Evolutionary conservation across 108 stramenopile species (phyloP), one percentile per base, ranked within the genome.

Genomic region (Craspedostauros australis): DNA sequence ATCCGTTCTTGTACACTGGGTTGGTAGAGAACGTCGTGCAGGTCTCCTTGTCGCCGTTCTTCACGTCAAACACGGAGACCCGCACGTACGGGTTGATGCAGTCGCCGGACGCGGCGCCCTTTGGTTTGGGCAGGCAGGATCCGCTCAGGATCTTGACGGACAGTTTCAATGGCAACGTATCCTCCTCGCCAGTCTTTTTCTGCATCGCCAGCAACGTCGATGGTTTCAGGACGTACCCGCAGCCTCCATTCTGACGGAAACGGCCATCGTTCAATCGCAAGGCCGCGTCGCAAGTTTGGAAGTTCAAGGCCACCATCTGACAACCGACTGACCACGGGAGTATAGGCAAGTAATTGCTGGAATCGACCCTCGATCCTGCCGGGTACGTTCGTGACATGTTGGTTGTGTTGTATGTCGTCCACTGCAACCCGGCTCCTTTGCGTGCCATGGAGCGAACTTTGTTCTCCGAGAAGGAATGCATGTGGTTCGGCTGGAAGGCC

Each of bases 211-310:
- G 45, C 4, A 83, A 22, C 37, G 64, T 70, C 8, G 53, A 32
- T 2, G 95, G 84, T 62, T 97, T 97, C 2, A 80, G 66, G 4
- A 99, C 85, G 64, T 99, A 99, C 1, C 98, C 98, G 37, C 93
- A 93, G 20, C 72, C 75, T 2, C 95, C 96, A 70, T 96, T 98
- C 57, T 95, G 76, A 15, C 84, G 68, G 60, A 96, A 98, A 7
- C 86, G 65, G 4, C 95, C 97, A 71, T 93, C 86, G 60, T 98
- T 96, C 7, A 95, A 49, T 29, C 67, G 64, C 72, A 95, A 70
- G 14, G 84, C 59, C 8, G 72, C 52, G 58, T 91, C 91, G 26
- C 55, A 43, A 0, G 94, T 95, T 68, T 98, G 97, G 54, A 89
- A 95, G 66, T 98, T 98, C 11, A 98, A 74, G 20, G 95, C 87